These are phyloP conservation scores for Sextonia rubra DNA, from an alignment of 164 flowering plant genomes.

Conservation along the genomic window DNA sequence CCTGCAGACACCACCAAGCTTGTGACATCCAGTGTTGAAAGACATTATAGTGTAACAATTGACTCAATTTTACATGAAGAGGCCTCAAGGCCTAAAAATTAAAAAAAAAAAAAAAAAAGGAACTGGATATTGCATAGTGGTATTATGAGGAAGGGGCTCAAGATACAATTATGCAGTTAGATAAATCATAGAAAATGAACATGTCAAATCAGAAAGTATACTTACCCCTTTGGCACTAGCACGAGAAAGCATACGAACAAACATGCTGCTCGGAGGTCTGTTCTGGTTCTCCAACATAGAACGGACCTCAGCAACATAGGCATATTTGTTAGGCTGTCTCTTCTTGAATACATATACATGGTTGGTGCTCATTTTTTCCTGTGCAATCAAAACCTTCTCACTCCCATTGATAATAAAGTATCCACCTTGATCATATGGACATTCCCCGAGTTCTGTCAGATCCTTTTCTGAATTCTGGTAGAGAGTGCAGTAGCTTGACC, in stretches of 20 bases:
- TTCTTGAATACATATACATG: conserved; percentile 98
- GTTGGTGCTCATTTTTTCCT: conserved; percentile 98
- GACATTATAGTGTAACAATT: neutral
- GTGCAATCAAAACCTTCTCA: conserved; percentile 96
- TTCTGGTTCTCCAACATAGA: conserved; percentile 97
- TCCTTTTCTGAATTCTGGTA: conserved; percentile 93
- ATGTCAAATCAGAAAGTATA: neutral
- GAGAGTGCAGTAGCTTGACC: conserved; percentile 92
- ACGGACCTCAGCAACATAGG: conserved; percentile 91
- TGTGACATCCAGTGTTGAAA: neutral
- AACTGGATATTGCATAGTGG: too few relatives aligned
- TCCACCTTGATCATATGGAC: conserved; percentile 99
- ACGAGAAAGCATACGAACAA: conserved; percentile 97
- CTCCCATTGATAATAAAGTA: conserved; percentile 97
- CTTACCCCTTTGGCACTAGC: conserved; percentile 94
- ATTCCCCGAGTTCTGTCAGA: conserved; percentile 97
- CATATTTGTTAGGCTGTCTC: conserved; percentile 97
- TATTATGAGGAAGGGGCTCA: neutral
- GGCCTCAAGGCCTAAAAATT: too few relatives aligned
- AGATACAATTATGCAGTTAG: neutral
- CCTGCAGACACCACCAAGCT: conserved; percentile 37
- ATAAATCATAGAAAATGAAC: neutral
- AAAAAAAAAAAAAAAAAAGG: too few relatives aligned
- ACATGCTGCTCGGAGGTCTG: conserved; percentile 95
- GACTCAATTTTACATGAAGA: neutral